Evolutionary conservation across 2,329 filamentous ascomycete species (phyloP).

Genomic region (Fusarium concolor): DNA sequence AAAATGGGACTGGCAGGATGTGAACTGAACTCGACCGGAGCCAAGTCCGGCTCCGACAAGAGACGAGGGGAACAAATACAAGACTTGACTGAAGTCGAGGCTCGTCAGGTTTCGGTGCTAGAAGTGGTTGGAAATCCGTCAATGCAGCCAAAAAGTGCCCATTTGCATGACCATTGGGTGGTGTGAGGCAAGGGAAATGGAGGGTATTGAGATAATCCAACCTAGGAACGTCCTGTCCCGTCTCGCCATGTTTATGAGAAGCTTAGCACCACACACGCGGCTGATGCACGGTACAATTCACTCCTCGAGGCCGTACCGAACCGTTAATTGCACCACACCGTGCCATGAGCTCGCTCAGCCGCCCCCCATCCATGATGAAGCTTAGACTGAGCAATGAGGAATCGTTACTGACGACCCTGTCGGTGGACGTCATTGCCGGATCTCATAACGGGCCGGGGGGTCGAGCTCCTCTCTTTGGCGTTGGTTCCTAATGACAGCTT

Average conservation of each 20-base stretch:
- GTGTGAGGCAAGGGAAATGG: slow-evolving; percentile 39
- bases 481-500: slow-evolving; percentile 41
- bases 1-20: slow-evolving; percentile 47
- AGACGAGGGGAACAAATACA: slow-evolving; percentile 45
- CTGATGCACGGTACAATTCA: slow-evolving; percentile 28
- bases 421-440: slow-evolving; percentile 36
- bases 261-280: slow-evolving; percentile 31
- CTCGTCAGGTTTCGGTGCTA: slow-evolving; percentile 35
- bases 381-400: slow-evolving; percentile 11
- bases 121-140: slow-evolving; percentile 39
- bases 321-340: slow-evolving; percentile 29
- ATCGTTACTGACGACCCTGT: slow-evolving; percentile 25
- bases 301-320: slow-evolving; percentile 23
- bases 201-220: slow-evolving; percentile 40
- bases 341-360: slow-evolving; percentile 27
- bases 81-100: slow-evolving; percentile 39
- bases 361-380: slow-evolving; percentile 7
- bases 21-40: slow-evolving; percentile 48
- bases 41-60: slow-evolving; percentile 48
- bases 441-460: slow-evolving; percentile 37
- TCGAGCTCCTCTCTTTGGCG: slow-evolving; percentile 27
- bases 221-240: slow-evolving; percentile 25
- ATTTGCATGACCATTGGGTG: slow-evolving; percentile 27
- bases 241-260: slow-evolving; percentile 35
- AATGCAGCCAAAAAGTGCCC: slow-evolving; percentile 27